Evolutionary conservation across 2,329 filamentous ascomycete genomes (phyloP), one percentile per base, ranked within the genome.

Genomic region (Didymellaceae sp.): DNA sequence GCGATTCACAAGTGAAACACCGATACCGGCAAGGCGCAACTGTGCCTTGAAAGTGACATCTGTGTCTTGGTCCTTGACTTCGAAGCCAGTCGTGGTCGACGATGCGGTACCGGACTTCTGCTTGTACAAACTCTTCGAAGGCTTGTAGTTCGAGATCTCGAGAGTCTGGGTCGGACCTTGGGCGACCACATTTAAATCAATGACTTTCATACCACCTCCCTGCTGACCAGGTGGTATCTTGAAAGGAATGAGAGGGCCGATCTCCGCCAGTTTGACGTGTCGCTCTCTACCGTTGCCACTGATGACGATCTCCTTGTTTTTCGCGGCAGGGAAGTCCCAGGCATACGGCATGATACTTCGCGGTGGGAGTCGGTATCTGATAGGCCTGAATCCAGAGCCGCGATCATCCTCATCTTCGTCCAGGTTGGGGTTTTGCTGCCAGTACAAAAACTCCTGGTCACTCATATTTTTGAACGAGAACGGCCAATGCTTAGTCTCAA

Each of bases 391-490:
- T 4, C 91, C 90, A 44, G 90, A 92, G 48, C 86, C 78, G 45
- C 75, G 80, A 65, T 97, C 90, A 61, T 90, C 88, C 46, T 93
- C 92, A 53, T 97, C 92, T 55, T 97, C 92, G 53, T 96, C 92
- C 8, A 96, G 78, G 62, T 93, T 96, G 4, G 94, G 94, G 65
- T 97, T 88, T 14, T 91, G 89, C 73, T 99, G 94, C 78, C 89
- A 96, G 77, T 99, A 99, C 39, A 93, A 88, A 73, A 97, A 97
- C 68, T 97, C 94, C 18, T 88, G 89, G 66, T 97, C 93, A 66
- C 93, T 97, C 76, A 97, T 94, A 68, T 99, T 99, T 58, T 94
- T 88, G 87, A 99, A 97, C 0, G 92, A 97, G 76, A 94, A 99
- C 0, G 94, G 94, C 94, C 94, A 99, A 68, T 96, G 91, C 73